phyloP scores from a whole-genome alignment of 805 yeast species.

The Pichia rugopelliculosa region DNA sequence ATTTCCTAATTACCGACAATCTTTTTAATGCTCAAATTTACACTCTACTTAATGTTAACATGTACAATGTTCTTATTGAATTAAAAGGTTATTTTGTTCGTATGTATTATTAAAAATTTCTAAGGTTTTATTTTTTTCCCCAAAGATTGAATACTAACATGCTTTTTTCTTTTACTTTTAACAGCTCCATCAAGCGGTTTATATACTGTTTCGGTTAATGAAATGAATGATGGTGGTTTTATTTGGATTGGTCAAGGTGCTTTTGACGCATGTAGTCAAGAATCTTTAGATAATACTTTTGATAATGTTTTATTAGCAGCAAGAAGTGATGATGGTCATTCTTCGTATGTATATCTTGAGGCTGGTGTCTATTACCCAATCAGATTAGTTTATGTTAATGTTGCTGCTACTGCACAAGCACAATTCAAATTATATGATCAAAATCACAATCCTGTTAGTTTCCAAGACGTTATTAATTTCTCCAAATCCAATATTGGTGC shows the following conservation, averaged over 20 bases:
- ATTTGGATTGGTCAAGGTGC: slow-evolving; percentile 27
- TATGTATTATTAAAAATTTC: slow-evolving; percentile 1
- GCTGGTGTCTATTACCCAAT: slow-evolving; percentile 13
- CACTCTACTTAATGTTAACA: slow-evolving; percentile 4
- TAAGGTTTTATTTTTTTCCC: slow-evolving; percentile 3
- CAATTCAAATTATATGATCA: slow-evolving; percentile 9
- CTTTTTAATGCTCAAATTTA: neutral
- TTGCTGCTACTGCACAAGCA: neutral
- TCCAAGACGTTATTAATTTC: slow-evolving; percentile 5
- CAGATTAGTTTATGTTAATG: slow-evolving; percentile 10
- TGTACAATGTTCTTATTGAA: slow-evolving; percentile 7
- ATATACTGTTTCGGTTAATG: slow-evolving; percentile 16
- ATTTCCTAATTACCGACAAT: neutral
- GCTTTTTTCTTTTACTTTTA: slow-evolving; percentile 4
- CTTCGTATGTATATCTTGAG: slow-evolving; percentile 10
- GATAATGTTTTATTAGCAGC: slow-evolving; percentile 4
- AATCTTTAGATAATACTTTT: neutral
- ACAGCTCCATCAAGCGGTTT: slow-evolving; percentile 24
- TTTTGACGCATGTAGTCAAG: slow-evolving; percentile 26
- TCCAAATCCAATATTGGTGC: neutral
- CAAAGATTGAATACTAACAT: slow-evolving; percentile 16
- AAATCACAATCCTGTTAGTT: slow-evolving; percentile 2
- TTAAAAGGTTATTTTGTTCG: slow-evolving; percentile 11
- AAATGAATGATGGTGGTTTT: slow-evolving; percentile 25
- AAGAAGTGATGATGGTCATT: neutral